phyloP scores from a whole-genome alignment of 495 filamentous ascomycete species.

The Lophiostoma macrostomum region DNA sequence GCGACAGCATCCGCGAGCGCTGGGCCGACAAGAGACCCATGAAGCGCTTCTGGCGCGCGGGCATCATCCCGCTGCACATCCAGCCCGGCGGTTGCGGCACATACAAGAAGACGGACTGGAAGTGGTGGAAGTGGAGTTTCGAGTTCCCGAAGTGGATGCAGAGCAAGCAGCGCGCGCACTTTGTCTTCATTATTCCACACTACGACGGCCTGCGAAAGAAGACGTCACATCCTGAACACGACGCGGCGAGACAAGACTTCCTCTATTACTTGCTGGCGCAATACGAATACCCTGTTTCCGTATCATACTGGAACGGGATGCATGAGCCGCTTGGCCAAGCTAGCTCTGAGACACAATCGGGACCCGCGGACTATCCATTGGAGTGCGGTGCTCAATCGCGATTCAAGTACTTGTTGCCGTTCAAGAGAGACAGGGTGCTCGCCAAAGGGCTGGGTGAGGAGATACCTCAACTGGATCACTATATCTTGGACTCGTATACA shows the following conservation, averaged over 20 bases:
- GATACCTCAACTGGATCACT: not conserved
- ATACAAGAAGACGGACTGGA: not conserved
- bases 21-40: conserved; percentile 1
- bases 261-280: not conserved
- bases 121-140: not conserved
- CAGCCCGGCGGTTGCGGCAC: not conserved
- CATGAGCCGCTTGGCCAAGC: not conserved
- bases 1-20: not conserved
- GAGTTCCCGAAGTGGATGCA: not conserved
- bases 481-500: not conserved
- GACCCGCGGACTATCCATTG: not conserved
- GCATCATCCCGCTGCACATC: conserved; percentile 12
- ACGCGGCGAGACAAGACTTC: not conserved
- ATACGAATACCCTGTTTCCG: not conserved
- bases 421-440: conserved; percentile 3
- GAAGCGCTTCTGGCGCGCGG: not conserved
- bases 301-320: too few species aligned
- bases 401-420: not conserved
- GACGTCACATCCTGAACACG: too few species aligned
- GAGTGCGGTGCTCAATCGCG: conserved; percentile 1
- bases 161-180: conserved; percentile 12
- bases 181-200: conserved; percentile 2
- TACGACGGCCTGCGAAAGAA: not conserved
- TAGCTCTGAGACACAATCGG: not conserved
- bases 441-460: not conserved